phyloP scores from a whole-genome alignment of 495 filamentous ascomycete species.

The Terfezia claveryi region DNA sequence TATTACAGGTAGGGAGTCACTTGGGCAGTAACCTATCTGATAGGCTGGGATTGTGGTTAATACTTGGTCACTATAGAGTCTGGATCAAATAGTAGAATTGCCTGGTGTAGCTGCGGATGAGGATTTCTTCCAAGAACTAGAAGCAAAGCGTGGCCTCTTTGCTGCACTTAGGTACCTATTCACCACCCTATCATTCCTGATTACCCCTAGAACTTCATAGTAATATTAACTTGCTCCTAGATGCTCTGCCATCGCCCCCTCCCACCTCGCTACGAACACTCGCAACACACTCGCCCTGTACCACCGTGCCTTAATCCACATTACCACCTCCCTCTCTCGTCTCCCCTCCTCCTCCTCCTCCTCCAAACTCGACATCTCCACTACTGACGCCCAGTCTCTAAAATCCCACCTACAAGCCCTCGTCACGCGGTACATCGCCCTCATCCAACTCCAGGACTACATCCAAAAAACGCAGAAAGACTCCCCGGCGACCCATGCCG shows the following conservation, averaged over 20 bases:
- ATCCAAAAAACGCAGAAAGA: slow-evolving; percentile 37
- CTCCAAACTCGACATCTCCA: slow-evolving; percentile 32
- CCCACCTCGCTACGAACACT: slow-evolving; percentile 53
- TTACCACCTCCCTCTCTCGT: slow-evolving; percentile 21
- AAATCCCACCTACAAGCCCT: slow-evolving; percentile 38
- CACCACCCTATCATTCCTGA: too few species aligned
- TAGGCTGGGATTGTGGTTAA: neutral
- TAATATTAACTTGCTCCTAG: slow-evolving; percentile 22
- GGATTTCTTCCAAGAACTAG: slow-evolving; percentile 48
- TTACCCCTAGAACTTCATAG: too few species aligned
- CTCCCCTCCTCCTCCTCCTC: slow-evolving; percentile 20
- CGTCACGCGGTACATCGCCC: slow-evolving; percentile 53
- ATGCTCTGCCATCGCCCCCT: slow-evolving; percentile 66
- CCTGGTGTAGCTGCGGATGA: slow-evolving; percentile 80
- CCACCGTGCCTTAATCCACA: slow-evolving; percentile 30
- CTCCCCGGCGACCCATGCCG: neutral
- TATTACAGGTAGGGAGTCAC: slow-evolving; percentile 30
- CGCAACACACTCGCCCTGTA: slow-evolving; percentile 70
- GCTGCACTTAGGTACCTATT: slow-evolving; percentile 52
- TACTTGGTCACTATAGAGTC: slow-evolving; percentile 28
- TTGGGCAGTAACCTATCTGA: neutral
- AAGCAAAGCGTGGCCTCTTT: slow-evolving; percentile 64
- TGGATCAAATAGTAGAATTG: slow-evolving; percentile 75
- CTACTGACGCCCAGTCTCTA: slow-evolving; percentile 33
- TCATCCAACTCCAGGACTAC: slow-evolving; percentile 34